Evolutionary conservation across 2,329 filamentous ascomycete genomes (phyloP), one percentile per base, ranked within the genome.

Genomic region (Trichophyton rubrum): DNA sequence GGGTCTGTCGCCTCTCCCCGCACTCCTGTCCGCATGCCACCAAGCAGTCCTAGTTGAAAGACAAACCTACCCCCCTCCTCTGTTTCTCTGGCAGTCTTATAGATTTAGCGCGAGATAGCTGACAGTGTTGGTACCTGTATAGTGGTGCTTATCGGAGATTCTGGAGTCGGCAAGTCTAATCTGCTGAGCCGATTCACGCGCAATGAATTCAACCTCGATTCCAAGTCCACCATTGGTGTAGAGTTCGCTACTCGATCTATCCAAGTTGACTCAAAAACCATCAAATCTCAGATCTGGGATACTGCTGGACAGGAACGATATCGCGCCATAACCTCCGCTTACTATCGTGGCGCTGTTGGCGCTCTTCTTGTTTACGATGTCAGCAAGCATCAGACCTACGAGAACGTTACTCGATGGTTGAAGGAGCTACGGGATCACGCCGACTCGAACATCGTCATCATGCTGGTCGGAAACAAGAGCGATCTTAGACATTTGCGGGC

Each of bases 271-370:
- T 88, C 89, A 73, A 99, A 99, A 84, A 99, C 93, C 66, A 99
- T 99, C 85, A 99, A 99, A 83, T 93, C 93, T 69, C 93, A 99
- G 81, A 99, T 99, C 72, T 99, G 95, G 93, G 93, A 99, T 81
- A 99, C 93, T 62, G 93, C 93, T 67, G 93, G 93, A 68, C 93
- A 99, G 80, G 93, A 99, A 79, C 88, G 93, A 75, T 99, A 97
- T 81, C 89, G 95, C 74, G 93, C 93, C 75, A 99, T 99, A 76
- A 99, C 93, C 69, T 96, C 93, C 63, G 93, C 93, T 68, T 99
- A 99, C 82, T 99, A 99, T 79, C 88, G 93, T 70, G 95, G 93
- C 71, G 95, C 93, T 60, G 93, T 99, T 61, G 93, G 93, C 70
- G 93, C 93, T 65, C 85, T 99, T 63, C 89, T 99, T 66, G 93